Base-by-base conservation (phyloP, 1,284 basidiomycete species). In the Ganoderma sinense region DNA sequence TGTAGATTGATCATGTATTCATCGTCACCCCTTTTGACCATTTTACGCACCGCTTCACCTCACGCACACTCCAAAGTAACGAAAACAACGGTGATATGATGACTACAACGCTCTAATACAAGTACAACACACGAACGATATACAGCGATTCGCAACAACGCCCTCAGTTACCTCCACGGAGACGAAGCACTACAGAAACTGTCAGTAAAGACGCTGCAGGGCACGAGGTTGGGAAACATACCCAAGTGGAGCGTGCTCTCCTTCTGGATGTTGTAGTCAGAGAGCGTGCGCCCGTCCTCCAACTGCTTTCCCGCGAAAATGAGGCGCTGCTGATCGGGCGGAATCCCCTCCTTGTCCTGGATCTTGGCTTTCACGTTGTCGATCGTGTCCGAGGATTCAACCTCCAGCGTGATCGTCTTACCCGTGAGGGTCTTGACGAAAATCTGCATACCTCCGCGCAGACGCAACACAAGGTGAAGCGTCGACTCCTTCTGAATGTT, bases 241-340 rank as follows among this genome's bases (percentile, higher is more conserved):
- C 75, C 77, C 62, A 78, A 76, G 65, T 79, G 77, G 33, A 78
- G 78, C 10, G 78, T 78, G 41, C 68, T 71, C 74, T 78, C 78
- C 73, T 78, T 78, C 77, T 78, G 78, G 58, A 78, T 78, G 69
- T 78, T 78, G 71, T 78, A 78, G 68, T 78, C 75, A 10, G 77
- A 77, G 23, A 92, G 87, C 58, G 91, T 92, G 56, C 88, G 84
- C 20, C 89, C 88, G 71, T 90, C 88, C 79, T 90, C 89, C 60
- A 93, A 84, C 82, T 93, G 91, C 85, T 93, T 93, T 64, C 91
- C 91, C 56, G 91, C 91, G 73, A 93, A 93, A 83, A 93, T 93
- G 39, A 93, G 83, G 62, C 92, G 90, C 79, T 93, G 91, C 66
- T 93, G 91, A 79, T 93, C 91, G 62, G 89, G 89, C 20, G 89